Percentiles rank a stretch among this genome's conserved stretches.
phyloP scores from a whole-genome alignment of 2,329 filamentous ascomycete genomes.

The Cladophialophora exuberans region DNA sequence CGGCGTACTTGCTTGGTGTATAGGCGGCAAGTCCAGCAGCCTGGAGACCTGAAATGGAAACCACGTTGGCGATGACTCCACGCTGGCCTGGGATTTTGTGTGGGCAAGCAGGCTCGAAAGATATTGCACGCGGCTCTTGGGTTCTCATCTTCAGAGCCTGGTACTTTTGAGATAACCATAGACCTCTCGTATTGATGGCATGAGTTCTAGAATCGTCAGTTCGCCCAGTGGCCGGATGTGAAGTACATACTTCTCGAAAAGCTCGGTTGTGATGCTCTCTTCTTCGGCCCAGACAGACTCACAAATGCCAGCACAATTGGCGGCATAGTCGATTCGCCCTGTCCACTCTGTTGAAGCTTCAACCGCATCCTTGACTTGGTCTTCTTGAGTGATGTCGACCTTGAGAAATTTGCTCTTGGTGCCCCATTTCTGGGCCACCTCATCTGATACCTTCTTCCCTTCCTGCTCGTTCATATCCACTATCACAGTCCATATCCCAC shows the following conservation, averaged over 20 bases:
- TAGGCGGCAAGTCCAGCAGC: constrained; percentile 25
- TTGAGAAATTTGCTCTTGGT: constrained; percentile 26
- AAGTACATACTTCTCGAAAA: constrained; percentile 23
- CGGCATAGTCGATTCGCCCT: constrained; percentile 27
- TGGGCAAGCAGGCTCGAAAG: constrained; percentile 8
- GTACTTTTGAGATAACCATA: constrained; percentile 27
- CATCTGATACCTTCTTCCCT: constrained; percentile 13
- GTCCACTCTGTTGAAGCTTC: constrained; percentile 18
- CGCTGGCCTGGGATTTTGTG: constrained; percentile 24
- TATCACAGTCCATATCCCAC: constrained; percentile 20
- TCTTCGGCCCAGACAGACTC: constrained; percentile 25
- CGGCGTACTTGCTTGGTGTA: constrained; percentile 25
- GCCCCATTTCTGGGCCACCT: constrained; percentile 20
- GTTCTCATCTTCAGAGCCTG: constrained; percentile 27
- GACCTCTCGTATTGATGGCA: constrained; percentile 25
- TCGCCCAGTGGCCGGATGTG: background rate
- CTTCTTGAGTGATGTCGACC: constrained; percentile 27
- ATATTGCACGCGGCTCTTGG: constrained; percentile 20
- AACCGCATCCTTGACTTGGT: constrained; percentile 25
- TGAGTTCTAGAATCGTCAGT: constrained; percentile 10
- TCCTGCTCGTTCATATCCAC: constrained; percentile 25
- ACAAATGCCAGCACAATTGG: constrained; percentile 28
- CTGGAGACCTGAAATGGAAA: constrained; percentile 23
- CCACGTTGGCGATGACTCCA: constrained; percentile 27
- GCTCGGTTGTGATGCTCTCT: constrained; percentile 24